phyloP scores from a whole-genome alignment of 2,329 filamentous ascomycete genomes.

The Lithohypha guttulata region DNA sequence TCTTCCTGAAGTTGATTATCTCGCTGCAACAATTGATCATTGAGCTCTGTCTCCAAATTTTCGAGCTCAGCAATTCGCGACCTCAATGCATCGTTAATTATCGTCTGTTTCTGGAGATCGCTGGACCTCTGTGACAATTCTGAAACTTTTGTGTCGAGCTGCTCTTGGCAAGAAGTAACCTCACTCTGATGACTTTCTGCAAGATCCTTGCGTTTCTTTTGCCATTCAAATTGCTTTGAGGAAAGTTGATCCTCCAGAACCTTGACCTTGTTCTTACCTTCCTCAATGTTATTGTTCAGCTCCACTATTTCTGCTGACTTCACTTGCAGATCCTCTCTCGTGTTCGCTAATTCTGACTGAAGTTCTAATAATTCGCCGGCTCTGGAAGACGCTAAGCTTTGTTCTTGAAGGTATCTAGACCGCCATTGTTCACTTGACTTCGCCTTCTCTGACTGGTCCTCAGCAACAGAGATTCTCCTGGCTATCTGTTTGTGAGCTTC shows the following conservation, averaged over 20 bases:
- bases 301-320: too few species aligned
- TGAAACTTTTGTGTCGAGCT: not conserved
- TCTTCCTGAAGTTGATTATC: not conserved
- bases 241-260: not conserved
- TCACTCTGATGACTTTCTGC: not conserved
- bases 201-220: too few species aligned
- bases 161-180: not conserved
- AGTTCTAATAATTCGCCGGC: not conserved
- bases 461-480: not conserved
- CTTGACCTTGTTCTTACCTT: not conserved
- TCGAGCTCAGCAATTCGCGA: not conserved
- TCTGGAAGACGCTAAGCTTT: not conserved
- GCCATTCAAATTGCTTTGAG: too few species aligned
- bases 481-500: constrained; percentile 2
- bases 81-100: not conserved
- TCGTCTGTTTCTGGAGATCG: not conserved
- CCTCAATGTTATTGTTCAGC: too few species aligned
- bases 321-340: too few species aligned
- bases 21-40: not conserved
- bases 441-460: not conserved
- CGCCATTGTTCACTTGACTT: not conserved
- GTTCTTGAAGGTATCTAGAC: not conserved
- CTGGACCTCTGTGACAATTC: not conserved
- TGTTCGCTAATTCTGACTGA: not conserved
- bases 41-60: not conserved